Conservation (phyloP, 164 flowering plant species). For the Akebia trifoliata region DNA sequence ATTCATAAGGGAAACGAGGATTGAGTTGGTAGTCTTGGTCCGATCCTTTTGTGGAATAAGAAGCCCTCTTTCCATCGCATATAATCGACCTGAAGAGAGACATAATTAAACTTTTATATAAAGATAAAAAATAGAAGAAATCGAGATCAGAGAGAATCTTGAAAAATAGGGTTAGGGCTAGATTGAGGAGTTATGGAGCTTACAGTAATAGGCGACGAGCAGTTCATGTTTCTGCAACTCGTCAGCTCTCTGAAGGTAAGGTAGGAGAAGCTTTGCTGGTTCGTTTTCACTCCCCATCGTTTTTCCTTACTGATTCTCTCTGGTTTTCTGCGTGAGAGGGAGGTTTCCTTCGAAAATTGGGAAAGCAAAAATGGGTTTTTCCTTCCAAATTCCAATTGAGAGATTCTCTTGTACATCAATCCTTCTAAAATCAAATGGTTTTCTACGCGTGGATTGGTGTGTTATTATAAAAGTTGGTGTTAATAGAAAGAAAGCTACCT, state of each 20-base stretch:
- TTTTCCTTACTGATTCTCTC: background rate
- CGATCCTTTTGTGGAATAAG: constrained; percentile 70
- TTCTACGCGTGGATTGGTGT: too few relatives aligned
- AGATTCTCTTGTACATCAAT: too few relatives aligned
- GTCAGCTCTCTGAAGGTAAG: constrained; percentile 95
- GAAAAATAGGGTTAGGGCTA: constrained; percentile 1
- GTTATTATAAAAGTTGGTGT: too few relatives aligned
- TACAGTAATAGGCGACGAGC: constrained; percentile 97
- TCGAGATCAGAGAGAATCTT: background rate
- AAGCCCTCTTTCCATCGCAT: constrained; percentile 93
- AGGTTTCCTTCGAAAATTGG: too few relatives aligned
- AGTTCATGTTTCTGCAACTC: constrained; percentile 94
- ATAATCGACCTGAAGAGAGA: constrained; percentile 64
- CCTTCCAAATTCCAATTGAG: too few relatives aligned
- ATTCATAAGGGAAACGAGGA: constrained; percentile 84
- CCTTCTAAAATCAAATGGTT: too few relatives aligned
- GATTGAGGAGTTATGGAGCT: background rate
- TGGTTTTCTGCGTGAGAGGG: background rate
- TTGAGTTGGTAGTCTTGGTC: constrained; percentile 76
- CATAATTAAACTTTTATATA: background rate
- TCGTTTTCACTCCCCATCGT: constrained; percentile 67
- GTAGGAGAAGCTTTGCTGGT: constrained; percentile 84
- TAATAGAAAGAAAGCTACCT: too few relatives aligned
- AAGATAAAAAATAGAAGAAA: too few relatives aligned
- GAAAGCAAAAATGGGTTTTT: too few relatives aligned